Evolutionary conservation across 805 yeast species (phyloP).

Genomic region (Cyberlindnera mycetangii): DNA sequence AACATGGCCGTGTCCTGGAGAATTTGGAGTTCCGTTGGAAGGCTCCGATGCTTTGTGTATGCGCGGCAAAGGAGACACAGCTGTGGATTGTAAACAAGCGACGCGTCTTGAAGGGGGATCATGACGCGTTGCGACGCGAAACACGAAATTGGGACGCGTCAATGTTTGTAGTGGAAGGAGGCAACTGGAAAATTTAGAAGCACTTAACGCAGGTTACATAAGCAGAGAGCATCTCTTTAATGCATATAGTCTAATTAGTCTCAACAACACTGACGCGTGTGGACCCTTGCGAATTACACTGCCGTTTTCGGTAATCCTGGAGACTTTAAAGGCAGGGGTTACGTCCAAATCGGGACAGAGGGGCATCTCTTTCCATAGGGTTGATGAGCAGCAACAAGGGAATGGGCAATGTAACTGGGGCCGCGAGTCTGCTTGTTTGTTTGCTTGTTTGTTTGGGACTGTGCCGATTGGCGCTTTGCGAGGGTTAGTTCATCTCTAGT

Average conservation of each 20-base stretch:
- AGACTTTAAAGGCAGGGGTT: background rate
- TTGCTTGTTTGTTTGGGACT: no score
- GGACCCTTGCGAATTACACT: background rate
- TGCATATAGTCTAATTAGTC: no score
- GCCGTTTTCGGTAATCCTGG: background rate
- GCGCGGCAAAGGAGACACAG: background rate
- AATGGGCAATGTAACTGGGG: no score
- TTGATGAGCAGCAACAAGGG: background rate
- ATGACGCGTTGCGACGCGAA: slow-evolving; percentile 8
- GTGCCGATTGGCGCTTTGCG: no score
- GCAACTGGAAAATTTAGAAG: no score
- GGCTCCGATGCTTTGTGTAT: background rate
- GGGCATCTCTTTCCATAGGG: background rate
- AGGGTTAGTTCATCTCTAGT: no score
- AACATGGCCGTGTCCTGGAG: background rate
- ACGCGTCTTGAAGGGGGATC: slow-evolving; percentile 6
- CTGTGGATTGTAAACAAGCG: background rate
- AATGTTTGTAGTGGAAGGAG: background rate
- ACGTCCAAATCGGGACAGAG: background rate
- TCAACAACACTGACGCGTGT: background rate
- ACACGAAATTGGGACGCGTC: background rate
- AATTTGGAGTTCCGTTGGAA: background rate
- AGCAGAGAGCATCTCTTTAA: no score
- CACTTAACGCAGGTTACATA: no score
- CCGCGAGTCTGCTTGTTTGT: no score